Percentiles rank a stretch among this genome's conserved stretches.
Conservation (phyloP, 768 basidiomycete genomes). For the Tremella fuciformis region DNA sequence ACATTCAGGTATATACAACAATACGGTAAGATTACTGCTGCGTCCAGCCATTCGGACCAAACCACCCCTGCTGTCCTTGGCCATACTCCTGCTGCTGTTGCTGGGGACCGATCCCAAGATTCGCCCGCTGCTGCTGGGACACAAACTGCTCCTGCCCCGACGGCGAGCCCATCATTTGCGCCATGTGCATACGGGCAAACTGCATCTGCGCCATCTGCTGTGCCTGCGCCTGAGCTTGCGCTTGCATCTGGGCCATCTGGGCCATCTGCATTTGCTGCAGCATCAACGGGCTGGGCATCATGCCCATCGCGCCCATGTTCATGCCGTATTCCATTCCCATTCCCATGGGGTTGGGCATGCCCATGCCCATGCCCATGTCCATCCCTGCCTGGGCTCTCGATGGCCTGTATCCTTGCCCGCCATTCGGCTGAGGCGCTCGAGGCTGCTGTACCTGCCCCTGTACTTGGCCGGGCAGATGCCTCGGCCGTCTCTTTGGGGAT, state of each 20-base stretch:
- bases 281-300: neutral
- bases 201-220: neutral
- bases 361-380: neutral
- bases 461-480: neutral
- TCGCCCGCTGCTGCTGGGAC: neutral
- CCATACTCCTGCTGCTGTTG: neutral
- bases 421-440: no score
- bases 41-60: neutral
- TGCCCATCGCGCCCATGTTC: neutral
- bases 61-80: neutral
- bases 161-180: slow-evolving; percentile 3
- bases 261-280: slow-evolving; percentile 6
- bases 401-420: neutral
- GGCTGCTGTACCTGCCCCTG: no score
- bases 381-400: neutral
- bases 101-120: neutral
- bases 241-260: slow-evolving; percentile 1
- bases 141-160: neutral
- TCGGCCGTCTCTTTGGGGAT: neutral
- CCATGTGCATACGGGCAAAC: slow-evolving; percentile 2
- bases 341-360: slow-evolving; percentile 3
- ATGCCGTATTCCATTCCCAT: neutral
- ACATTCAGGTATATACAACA: no score
- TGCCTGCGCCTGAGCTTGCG: neutral
- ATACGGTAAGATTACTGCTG: no score